Percentiles rank a stretch among this genome's conserved stretches.
phyloP scores from a whole-genome alignment of 805 yeast species.

The Metschnikowia lunata region DNA sequence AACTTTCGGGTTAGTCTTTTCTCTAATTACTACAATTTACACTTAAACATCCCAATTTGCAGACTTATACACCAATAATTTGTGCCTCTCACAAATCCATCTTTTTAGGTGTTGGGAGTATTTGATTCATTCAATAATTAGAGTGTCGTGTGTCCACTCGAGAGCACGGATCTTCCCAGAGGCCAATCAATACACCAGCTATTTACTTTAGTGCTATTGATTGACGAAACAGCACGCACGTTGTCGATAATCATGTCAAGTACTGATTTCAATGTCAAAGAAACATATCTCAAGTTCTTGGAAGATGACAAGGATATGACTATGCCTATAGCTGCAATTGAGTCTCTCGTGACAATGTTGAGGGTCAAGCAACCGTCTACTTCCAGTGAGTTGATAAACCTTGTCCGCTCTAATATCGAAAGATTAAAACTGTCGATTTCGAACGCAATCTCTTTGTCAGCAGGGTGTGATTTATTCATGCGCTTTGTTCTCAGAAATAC shows the following conservation, averaged over 20 bases:
- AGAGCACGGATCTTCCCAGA: too few species aligned
- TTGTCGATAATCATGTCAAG: neutral
- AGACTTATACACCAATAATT: too few species aligned
- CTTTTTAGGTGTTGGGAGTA: too few species aligned
- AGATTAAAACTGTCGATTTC: constrained; percentile 74
- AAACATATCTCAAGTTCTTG: constrained; percentile 73
- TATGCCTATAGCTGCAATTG: constrained; percentile 99
- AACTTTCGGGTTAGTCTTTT: neutral
- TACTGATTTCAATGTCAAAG: constrained; percentile 65
- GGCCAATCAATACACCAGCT: too few species aligned
- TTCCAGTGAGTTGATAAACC: constrained; percentile 83
- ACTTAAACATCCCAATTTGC: too few species aligned
- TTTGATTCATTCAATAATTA: too few species aligned
- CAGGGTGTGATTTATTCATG: constrained; percentile 96
- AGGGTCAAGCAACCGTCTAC: constrained; percentile 85
- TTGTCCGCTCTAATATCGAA: constrained; percentile 71
- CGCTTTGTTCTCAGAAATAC: constrained; percentile 87
- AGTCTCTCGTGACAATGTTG: constrained; percentile 80
- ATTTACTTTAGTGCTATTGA: too few species aligned
- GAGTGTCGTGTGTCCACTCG: too few species aligned
- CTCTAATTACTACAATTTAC: neutral
- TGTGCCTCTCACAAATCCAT: too few species aligned
- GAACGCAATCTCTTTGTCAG: constrained; percentile 88
- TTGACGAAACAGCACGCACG: too few species aligned
- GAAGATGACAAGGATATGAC: constrained; percentile 94